These are phyloP conservation scores for Pyronema omphalodes DNA, from an alignment of 495 filamentous ascomycete species.

Conservation along the genomic window DNA sequence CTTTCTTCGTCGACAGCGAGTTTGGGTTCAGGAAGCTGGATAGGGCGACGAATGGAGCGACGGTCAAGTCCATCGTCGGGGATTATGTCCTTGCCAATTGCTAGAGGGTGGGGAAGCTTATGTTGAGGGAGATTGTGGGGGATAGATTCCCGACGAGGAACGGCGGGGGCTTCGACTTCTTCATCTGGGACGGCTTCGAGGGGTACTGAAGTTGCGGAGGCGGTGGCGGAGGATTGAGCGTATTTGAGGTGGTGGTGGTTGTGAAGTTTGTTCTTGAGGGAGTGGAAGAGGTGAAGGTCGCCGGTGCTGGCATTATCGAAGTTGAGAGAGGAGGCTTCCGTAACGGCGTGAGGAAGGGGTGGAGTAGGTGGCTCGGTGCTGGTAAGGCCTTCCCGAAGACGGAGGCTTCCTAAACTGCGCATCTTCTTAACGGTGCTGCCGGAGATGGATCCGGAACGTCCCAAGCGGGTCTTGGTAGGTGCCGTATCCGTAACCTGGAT, in stretches of 20 bases:
- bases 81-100: conserved; percentile 2
- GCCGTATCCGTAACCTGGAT: conserved; percentile 23
- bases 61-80: conserved; percentile 5
- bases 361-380: neutral
- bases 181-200: neutral
- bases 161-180: neutral
- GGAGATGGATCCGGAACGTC: conserved; percentile 19
- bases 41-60: conserved; percentile 5
- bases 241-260: conserved; percentile 11
- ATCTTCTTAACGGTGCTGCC: conserved; percentile 19
- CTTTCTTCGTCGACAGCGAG: conserved; percentile 21
- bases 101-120: conserved; percentile 10
- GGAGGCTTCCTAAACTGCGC: conserved; percentile 3
- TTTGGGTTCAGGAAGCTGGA: conserved; percentile 11
- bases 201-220: neutral
- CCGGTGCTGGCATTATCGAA: neutral
- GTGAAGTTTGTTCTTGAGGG: conserved; percentile 19
- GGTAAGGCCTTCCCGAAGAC: neutral
- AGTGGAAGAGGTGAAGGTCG: conserved; percentile 21
- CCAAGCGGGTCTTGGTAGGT: conserved; percentile 5
- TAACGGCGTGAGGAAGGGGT: neutral
- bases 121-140: conserved; percentile 9
- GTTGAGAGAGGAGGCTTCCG: conserved; percentile 5
- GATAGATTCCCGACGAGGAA: neutral
- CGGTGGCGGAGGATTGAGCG: neutral